These are phyloP conservation scores for Beauveria bassiana DNA, from an alignment of 2,329 filamentous ascomycete species.

Conservation along the genomic window DNA sequence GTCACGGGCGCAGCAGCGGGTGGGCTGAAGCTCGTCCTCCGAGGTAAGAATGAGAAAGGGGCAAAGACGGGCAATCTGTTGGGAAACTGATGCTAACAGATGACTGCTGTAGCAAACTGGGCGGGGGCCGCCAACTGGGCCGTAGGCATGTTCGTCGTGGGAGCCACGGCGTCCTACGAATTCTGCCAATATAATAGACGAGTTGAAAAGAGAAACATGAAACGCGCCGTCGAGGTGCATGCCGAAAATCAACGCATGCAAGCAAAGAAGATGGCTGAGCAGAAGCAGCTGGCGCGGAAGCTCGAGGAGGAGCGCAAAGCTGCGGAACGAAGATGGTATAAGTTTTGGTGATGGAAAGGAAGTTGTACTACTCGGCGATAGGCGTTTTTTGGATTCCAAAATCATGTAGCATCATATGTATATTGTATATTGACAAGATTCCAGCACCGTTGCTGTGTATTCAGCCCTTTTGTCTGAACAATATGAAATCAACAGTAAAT, in stretches of 20 bases:
- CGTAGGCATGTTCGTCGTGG: slow-evolving; percentile 65
- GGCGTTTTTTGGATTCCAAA: not conserved
- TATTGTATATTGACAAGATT: slow-evolving; percentile 11
- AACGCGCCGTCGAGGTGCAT: slow-evolving; percentile 65
- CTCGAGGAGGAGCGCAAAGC: slow-evolving; percentile 26
- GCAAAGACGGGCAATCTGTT: not conserved
- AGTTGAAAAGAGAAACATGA: slow-evolving; percentile 75
- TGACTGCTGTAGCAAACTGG: not conserved
- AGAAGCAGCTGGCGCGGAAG: slow-evolving; percentile 29
- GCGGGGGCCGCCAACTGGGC: slow-evolving; percentile 71
- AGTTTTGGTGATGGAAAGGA: slow-evolving; percentile 39
- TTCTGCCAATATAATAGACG: slow-evolving; percentile 70
- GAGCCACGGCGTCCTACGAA: slow-evolving; percentile 69
- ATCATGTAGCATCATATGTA: slow-evolving; percentile 7
- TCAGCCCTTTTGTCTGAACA: not conserved
- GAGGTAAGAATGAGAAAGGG: slow-evolving; percentile 47
- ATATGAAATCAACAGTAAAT: not conserved
- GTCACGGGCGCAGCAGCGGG: slow-evolving; percentile 69
- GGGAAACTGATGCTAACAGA: not conserved
- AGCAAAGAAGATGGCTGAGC: slow-evolving; percentile 29
- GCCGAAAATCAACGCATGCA: slow-evolving; percentile 43
- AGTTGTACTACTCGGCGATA: not conserved
- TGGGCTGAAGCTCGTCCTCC: slow-evolving; percentile 63
- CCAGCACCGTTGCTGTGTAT: not conserved
- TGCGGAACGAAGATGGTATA: slow-evolving; percentile 43